Percentiles rank a stretch among this genome's conserved stretches.
Conservation (phyloP, 2,329 filamentous ascomycete species). For the Helicocarpus griseus region DNA sequence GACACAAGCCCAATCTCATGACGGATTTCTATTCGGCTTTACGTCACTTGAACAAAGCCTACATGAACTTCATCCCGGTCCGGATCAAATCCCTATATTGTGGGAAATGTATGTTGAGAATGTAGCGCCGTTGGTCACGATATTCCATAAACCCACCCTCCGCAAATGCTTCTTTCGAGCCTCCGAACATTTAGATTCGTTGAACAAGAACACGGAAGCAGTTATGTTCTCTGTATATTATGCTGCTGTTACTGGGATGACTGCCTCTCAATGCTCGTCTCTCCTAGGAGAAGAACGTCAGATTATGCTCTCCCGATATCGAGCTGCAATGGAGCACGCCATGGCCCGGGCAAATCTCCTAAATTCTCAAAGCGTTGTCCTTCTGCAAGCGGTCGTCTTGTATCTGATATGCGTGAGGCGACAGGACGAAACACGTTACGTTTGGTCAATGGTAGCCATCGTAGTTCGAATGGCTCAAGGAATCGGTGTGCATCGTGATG, state of each 20-base stretch:
- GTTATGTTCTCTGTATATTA: slow-evolving; percentile 56
- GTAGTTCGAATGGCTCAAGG: slow-evolving; percentile 34
- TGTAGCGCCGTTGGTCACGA: slow-evolving; percentile 52
- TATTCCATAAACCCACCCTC: slow-evolving; percentile 48
- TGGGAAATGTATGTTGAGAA: slow-evolving; percentile 53
- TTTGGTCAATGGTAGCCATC: slow-evolving; percentile 35
- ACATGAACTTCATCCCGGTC: slow-evolving; percentile 45
- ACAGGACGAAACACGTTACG: slow-evolving; percentile 32
- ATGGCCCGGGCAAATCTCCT: slow-evolving; percentile 54
- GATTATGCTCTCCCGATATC: slow-evolving; percentile 44
- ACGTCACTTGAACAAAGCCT: slow-evolving; percentile 48
- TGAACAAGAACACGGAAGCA: slow-evolving; percentile 46
- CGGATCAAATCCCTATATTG: slow-evolving; percentile 40
- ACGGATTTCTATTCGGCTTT: slow-evolving; percentile 53
- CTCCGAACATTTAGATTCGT: slow-evolving; percentile 38
- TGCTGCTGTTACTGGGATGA: slow-evolving; percentile 39
- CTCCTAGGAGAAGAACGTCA: slow-evolving; percentile 44
- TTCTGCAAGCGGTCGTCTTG: slow-evolving; percentile 53
- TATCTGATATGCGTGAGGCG: slow-evolving; percentile 46
- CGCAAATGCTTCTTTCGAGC: slow-evolving; percentile 44
- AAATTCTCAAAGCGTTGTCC: slow-evolving; percentile 50
- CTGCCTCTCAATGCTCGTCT: slow-evolving; percentile 30
- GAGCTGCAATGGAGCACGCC: slow-evolving; percentile 55
- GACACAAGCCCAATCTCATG: slow-evolving; percentile 36
- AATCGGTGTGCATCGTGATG: slow-evolving; percentile 44